A percentile compares a stretch with the other conserved stretches of the same genome.
phyloP scores from a whole-genome alignment of 2,329 filamentous ascomycete species.

The Mollisiaceae sp. region DNA sequence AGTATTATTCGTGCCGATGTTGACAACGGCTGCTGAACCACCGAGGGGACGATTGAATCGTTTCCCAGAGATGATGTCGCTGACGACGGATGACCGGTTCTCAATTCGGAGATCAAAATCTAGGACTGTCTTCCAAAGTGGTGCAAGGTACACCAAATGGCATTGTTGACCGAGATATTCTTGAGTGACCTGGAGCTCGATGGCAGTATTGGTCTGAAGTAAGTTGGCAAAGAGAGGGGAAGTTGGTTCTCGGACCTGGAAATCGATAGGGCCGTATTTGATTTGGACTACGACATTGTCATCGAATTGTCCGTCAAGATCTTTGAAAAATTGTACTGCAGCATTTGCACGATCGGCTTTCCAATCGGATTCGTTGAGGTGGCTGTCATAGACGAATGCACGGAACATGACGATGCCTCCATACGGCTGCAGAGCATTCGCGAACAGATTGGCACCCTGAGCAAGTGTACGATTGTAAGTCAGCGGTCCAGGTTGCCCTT shows the following conservation, averaged over 20 bases:
- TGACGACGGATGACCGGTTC: constrained; percentile 57
- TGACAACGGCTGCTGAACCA: constrained; percentile 70
- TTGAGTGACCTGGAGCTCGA: constrained; percentile 71
- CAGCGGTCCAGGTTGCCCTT: constrained; percentile 72
- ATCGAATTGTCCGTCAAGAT: constrained; percentile 68
- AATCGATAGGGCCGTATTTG: constrained; percentile 77
- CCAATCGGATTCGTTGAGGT: constrained; percentile 64
- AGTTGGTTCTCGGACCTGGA: constrained; percentile 71
- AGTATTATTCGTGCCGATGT: constrained; percentile 67
- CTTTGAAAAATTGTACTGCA: constrained; percentile 69
- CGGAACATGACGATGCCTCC: constrained; percentile 72
- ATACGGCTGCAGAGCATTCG: constrained; percentile 59
- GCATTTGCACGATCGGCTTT: constrained; percentile 72
- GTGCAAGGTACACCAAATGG: constrained; percentile 70
- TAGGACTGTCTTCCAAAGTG: constrained; percentile 70
- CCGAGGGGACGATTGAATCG: constrained; percentile 61
- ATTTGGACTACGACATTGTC: constrained; percentile 75
- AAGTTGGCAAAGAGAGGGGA: constrained; percentile 67
- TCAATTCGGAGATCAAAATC: constrained; percentile 71
- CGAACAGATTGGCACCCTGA: constrained; percentile 72
- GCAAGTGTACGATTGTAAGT: constrained; percentile 73
- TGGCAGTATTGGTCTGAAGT: constrained; percentile 52
- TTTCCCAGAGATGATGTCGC: constrained; percentile 64
- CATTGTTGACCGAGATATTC: constrained; percentile 75
- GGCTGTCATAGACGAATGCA: constrained; percentile 70